Evolutionary conservation across 2,329 filamentous ascomycete genomes (phyloP).

Genomic region (Colletotrichum sp.): DNA sequence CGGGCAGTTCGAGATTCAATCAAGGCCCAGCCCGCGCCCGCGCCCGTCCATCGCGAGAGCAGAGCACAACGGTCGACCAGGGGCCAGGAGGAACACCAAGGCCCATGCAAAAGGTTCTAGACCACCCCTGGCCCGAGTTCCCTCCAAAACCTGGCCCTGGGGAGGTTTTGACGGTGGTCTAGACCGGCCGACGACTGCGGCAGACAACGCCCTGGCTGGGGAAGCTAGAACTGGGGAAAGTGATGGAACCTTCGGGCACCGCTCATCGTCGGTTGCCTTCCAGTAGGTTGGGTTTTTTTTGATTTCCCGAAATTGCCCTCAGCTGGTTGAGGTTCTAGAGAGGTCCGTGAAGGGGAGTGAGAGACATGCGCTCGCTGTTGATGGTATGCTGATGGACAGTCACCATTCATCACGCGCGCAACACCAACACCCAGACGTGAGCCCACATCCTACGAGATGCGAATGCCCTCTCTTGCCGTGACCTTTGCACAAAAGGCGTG

Average conservation of each 20-base stretch:
- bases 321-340: not conserved
- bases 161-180: not conserved
- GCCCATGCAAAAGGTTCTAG: not conserved
- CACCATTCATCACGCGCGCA: not conserved
- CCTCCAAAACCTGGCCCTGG: not conserved
- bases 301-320: not conserved
- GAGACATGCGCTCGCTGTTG: not conserved
- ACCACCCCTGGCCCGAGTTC: not conserved
- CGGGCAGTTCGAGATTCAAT: not conserved
- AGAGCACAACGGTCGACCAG: not conserved
- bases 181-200: not conserved
- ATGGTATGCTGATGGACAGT: not conserved
- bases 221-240: not conserved
- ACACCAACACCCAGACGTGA: not conserved
- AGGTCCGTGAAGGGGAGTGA: not conserved
- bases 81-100: not conserved
- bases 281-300: not conserved
- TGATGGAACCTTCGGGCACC: not conserved
- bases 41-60: not conserved
- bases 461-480: not conserved
- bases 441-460: accelerated
- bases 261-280: not conserved
- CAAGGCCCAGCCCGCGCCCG: not conserved
- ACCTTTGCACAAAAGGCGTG: not conserved
- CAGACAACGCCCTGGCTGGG: not conserved